Percentiles rank a stretch among this genome's conserved stretches.
Conservation (phyloP, 306 rosid genomes). For the Hippophae rhamnoides region DNA sequence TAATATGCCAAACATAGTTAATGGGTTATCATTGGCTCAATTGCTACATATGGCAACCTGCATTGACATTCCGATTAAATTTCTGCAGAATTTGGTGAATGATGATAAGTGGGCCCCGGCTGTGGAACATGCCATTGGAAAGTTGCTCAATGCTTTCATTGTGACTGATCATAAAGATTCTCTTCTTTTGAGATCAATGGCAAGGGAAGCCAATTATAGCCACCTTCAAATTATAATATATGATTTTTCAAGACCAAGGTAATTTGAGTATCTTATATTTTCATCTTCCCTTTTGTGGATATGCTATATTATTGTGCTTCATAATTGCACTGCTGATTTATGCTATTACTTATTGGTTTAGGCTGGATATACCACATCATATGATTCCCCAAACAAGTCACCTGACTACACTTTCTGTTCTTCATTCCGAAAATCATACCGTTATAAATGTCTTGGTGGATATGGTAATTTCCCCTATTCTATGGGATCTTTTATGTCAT, state of each 20-base stretch:
- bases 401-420: conserved; percentile 59
- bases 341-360: conserved; percentile 27
- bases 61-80: neutral
- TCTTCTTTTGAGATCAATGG: conserved; percentile 70
- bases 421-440: conserved; percentile 59
- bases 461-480: conserved; percentile 34
- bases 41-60: neutral
- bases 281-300: conserved; percentile 1
- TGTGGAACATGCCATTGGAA: conserved; percentile 76
- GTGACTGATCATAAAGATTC: conserved; percentile 77
- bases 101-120: conserved; percentile 74
- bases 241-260: conserved; percentile 83
- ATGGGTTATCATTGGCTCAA: neutral
- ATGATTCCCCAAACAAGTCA: conserved; percentile 80
- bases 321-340: conserved; percentile 12
- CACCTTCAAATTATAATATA: conserved; percentile 67
- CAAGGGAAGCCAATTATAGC: conserved; percentile 54
- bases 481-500: conserved; percentile 2
- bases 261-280: conserved; percentile 10
- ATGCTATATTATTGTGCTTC: conserved; percentile 8
- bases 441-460: conserved; percentile 80
- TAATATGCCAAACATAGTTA: too few species aligned
- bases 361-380: conserved; percentile 59
- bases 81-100: conserved; percentile 56
- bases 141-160: conserved; percentile 77